These are phyloP conservation scores for Lachnellula arida DNA, from an alignment of 2,329 filamentous ascomycete genomes.

Conservation along the genomic window DNA sequence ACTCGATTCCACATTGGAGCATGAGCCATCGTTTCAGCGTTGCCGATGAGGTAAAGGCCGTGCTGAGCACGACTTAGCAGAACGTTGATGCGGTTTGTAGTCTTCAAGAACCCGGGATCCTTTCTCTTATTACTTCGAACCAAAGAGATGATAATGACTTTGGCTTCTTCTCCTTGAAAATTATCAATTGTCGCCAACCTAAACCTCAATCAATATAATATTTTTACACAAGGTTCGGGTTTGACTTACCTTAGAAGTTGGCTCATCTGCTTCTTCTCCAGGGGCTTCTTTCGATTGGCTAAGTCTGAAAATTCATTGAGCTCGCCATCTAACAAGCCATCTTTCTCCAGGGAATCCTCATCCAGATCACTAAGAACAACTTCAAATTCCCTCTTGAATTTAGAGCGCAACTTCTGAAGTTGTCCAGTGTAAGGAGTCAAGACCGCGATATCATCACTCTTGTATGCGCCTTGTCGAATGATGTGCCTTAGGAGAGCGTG, in stretches of 20 bases:
- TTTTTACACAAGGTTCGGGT: not conserved
- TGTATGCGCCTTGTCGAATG: conserved; percentile 58
- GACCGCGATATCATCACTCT: conserved; percentile 59
- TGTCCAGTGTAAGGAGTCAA: conserved; percentile 63
- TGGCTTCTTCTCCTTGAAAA: conserved; percentile 65
- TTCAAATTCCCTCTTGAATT: conserved; percentile 27
- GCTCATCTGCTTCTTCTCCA: conserved; percentile 23
- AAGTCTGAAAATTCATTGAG: not conserved
- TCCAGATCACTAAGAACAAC: conserved; percentile 32
- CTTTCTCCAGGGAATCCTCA: conserved; percentile 23
- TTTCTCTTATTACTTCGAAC: conserved; percentile 61
- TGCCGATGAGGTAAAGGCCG: conserved; percentile 68
- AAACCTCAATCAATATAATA: not conserved
- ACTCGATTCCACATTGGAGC: conserved; percentile 63
- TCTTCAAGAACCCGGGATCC: conserved; percentile 61
- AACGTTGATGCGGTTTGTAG: conserved; percentile 65
- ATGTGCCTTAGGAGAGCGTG: conserved; percentile 60
- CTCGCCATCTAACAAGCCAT: conserved; percentile 12
- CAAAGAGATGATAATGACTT: conserved; percentile 64
- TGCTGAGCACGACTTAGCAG: conserved; percentile 62
- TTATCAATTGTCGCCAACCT: conserved; percentile 63
- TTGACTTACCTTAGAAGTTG: conserved; percentile 11
- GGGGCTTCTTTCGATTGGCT: not conserved
- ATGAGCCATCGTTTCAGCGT: conserved; percentile 50
- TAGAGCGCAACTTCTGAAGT: conserved; percentile 33